Base-by-base conservation (phyloP, 2,329 filamentous ascomycete genomes). In the Hypoxylon sp. region DNA sequence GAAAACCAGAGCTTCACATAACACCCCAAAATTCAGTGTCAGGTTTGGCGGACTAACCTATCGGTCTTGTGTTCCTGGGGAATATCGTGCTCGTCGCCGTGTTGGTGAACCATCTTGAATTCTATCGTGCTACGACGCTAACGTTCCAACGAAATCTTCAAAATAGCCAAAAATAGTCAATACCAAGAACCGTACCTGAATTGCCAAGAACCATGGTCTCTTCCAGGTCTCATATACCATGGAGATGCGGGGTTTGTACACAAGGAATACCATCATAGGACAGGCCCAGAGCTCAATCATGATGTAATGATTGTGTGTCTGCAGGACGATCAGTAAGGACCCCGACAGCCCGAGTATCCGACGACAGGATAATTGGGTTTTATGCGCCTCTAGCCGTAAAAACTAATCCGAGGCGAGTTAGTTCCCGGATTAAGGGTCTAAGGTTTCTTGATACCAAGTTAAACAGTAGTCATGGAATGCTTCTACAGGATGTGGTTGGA, bases 71-170 rank as follows among this genome's bases (percentile, higher is more conserved):
- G 72, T 48, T 79, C 69, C 1, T 71, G 21, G 3, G 81, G 80
- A 42, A 84, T 81, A 5, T 80, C 61, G 56, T 79, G 73, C 30
- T 78, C 71, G 55, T 83, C 73, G 55, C 73, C 74, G 65, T 79
- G 73, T 55, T 81, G 78, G 51, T 71, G 65, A 46, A 79, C 78
- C 78, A 80, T 79, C 15, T 56, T 74, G 62, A 27, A 30, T 35
- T 57, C 41, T 49, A 31, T 36, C 15, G 27, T 32, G 15, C 16
- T 7, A 32, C 16, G 30, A 41, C 25, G 20, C 29, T 19, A 51
- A 45, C 27, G 12, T 32, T 40, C 15, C 13, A 44, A 47, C 15
- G 12, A 40, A 34, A 19, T 36, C 30, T 25, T 45, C 25, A 20
- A 47, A 43, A 13, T 42, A 21, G n/a, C n/a, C 26, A 46, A 49